Conservation (phyloP, 1,284 basidiomycete species). For the Inonotus obliquus region DNA sequence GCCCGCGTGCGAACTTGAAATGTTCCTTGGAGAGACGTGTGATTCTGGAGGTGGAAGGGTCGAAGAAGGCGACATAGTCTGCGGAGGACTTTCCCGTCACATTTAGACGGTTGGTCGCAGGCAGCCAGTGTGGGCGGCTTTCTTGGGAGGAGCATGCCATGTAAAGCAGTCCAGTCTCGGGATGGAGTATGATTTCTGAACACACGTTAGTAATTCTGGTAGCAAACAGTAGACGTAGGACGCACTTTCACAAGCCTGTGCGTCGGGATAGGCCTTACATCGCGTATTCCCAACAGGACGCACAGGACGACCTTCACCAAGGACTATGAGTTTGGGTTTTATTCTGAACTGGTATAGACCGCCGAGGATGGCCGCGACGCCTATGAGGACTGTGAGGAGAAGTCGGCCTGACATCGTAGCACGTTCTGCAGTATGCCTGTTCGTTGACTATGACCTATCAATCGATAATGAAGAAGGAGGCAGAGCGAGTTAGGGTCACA, state of each 20-base stretch:
- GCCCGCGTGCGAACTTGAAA: constrained; percentile 37
- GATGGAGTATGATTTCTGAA: constrained; percentile 51
- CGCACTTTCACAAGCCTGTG: constrained; percentile 65
- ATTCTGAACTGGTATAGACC: constrained; percentile 39
- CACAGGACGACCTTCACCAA: constrained; percentile 42
- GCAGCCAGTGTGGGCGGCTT: constrained; percentile 53
- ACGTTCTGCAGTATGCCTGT: no score
- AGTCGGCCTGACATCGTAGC: neutral
- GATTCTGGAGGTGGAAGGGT: constrained; percentile 41
- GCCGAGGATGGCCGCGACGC: constrained; percentile 13
- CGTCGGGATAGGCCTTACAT: constrained; percentile 45
- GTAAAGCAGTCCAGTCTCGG: constrained; percentile 57
- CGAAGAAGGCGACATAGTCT: constrained; percentile 64
- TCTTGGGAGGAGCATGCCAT: constrained; percentile 60
- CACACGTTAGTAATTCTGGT: neutral
- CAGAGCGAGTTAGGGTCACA: no score
- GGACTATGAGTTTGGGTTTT: constrained; percentile 34
- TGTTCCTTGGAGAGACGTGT: constrained; percentile 42
- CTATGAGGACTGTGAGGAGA: constrained; percentile 11
- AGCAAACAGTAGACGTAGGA: neutral
- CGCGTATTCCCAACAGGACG: constrained; percentile 40
- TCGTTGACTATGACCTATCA: no score
- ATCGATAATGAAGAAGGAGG: no score
- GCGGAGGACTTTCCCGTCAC: constrained; percentile 36
- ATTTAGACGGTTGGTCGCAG: constrained; percentile 42